Conservation (phyloP, 768 basidiomycete species). For the Punctularia strigosozonata region DNA sequence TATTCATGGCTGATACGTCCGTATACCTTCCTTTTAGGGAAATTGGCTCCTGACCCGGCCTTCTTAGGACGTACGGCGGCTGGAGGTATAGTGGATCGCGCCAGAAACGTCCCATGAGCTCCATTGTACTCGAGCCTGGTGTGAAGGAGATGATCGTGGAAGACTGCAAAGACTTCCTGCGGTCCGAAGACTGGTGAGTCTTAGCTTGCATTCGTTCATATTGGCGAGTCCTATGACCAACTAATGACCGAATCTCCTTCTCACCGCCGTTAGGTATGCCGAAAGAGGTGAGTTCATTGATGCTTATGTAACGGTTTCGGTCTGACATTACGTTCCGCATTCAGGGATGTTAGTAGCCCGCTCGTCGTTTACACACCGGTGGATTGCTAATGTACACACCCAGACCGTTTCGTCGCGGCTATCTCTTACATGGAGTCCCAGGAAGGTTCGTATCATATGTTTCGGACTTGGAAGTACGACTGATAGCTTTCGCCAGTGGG, state of each 20-base stretch:
- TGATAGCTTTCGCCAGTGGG: conserved; percentile 35
- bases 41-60: conserved; percentile 5
- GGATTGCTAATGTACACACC: conserved; percentile 32
- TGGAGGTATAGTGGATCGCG: conserved; percentile 88
- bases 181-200: conserved; percentile 75
- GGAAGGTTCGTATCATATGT: conserved; percentile 43
- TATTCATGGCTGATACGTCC: conserved; percentile 84
- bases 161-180: conserved; percentile 78
- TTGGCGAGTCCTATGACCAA: conserved; percentile 12
- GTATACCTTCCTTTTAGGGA: conserved; percentile 17
- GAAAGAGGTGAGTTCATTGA: conserved; percentile 54
- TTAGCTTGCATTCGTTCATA: conserved; percentile 6
- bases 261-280: conserved; percentile 53
- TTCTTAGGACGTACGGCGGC: conserved; percentile 48
- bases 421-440: conserved; percentile 75
- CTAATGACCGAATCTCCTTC: too few species aligned
- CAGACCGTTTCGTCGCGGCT: conserved; percentile 82
- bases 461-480: conserved; percentile 2
- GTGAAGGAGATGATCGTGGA: conserved; percentile 85
- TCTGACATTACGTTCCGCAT: too few species aligned
- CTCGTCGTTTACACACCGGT: too few species aligned
- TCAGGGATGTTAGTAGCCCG: too few species aligned
- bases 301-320: neutral
- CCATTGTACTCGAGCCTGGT: conserved; percentile 83
- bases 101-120: conserved; percentile 84